Conservation (phyloP, 2,329 filamentous ascomycete genomes). For the Macroventuria anomochaeta region DNA sequence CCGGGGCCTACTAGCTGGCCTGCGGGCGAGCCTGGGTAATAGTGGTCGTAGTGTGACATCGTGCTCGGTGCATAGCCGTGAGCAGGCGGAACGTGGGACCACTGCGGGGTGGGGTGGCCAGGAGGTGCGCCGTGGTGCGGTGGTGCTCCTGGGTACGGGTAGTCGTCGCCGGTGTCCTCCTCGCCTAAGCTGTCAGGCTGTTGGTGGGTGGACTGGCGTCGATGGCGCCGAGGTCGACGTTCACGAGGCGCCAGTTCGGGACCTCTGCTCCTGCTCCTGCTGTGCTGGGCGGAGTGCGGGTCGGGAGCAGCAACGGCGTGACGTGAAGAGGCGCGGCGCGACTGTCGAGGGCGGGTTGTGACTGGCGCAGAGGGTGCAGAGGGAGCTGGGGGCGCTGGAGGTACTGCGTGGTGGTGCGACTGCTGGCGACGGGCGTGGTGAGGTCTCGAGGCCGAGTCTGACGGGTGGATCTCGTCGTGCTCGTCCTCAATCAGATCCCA, state of each 20-base stretch:
- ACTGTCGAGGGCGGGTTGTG: constrained; percentile 47
- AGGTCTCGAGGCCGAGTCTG: constrained; percentile 58
- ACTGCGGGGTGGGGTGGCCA: constrained; percentile 46
- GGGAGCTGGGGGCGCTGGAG: constrained; percentile 35
- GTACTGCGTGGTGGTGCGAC: constrained; percentile 36
- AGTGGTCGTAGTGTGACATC: constrained; percentile 46
- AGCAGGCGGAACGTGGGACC: constrained; percentile 46
- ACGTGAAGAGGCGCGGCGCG: constrained; percentile 50
- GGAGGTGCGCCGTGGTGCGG: constrained; percentile 37
- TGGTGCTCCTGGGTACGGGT: constrained; percentile 49
- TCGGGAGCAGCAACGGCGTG: constrained; percentile 42
- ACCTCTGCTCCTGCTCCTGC: constrained; percentile 38
- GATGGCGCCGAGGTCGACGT: constrained; percentile 39
- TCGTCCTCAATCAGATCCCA: constrained; percentile 37
- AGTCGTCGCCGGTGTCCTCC: constrained; percentile 54
- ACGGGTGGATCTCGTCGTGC: constrained; percentile 54
- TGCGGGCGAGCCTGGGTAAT: constrained; percentile 36
- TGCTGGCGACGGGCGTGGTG: constrained; percentile 37
- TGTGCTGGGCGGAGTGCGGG: constrained; percentile 43
- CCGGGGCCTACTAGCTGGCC: constrained; percentile 44
- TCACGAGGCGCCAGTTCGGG: constrained; percentile 34
- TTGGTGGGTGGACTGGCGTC: constrained; percentile 44
- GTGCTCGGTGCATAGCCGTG: constrained; percentile 49
- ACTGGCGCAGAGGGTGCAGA: constrained; percentile 40
- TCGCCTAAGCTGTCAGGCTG: constrained; percentile 10